Percentiles rank a stretch among this genome's conserved stretches.
These are phyloP conservation scores for Brassica juncea DNA, from an alignment of 345 rosid species.

Conservation along the genomic window DNA sequence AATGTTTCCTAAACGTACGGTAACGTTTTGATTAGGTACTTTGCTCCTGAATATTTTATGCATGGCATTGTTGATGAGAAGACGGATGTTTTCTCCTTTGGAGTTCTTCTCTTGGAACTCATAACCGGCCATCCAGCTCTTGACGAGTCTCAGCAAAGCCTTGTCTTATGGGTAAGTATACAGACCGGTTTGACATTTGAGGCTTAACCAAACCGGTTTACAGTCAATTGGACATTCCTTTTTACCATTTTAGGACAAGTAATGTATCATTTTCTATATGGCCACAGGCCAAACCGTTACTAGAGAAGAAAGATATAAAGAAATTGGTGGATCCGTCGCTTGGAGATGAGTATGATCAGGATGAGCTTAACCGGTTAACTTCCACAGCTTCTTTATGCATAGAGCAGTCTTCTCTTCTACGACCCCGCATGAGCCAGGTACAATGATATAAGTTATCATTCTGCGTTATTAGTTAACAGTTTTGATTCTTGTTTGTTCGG, in stretches of 20 bases:
- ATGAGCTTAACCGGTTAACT: constrained; percentile 65
- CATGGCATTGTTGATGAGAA: constrained; percentile 94
- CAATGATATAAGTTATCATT: constrained; percentile 21
- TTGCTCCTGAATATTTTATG: constrained; percentile 58
- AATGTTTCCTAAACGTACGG: neutral
- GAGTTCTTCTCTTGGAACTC: constrained; percentile 88
- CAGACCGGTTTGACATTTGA: constrained; percentile 6
- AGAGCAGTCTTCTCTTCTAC: constrained; percentile 76
- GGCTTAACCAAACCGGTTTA: constrained; percentile 5
- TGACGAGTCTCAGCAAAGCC: constrained; percentile 65
- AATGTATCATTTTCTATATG: constrained; percentile 10
- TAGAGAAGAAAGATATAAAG: constrained; percentile 49
- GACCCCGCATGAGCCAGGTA: constrained; percentile 92
- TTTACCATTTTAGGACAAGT: constrained; percentile 4
- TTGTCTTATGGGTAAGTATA: constrained; percentile 78
- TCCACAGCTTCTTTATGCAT: constrained; percentile 87
- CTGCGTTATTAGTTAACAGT: neutral
- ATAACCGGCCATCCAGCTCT: constrained; percentile 78
- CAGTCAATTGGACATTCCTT: neutral
- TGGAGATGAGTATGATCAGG: constrained; percentile 50
- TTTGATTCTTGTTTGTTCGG: neutral
- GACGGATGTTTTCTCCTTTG: constrained; percentile 85
- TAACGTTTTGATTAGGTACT: neutral
- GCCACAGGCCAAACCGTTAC: constrained; percentile 77
- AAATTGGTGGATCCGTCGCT: constrained; percentile 75